A percentile compares a stretch with the other conserved stretches of the same genome.
These are phyloP conservation scores for Secale cereale DNA, from an alignment of 176 grass and related monocot species.

Conservation along the genomic window DNA sequence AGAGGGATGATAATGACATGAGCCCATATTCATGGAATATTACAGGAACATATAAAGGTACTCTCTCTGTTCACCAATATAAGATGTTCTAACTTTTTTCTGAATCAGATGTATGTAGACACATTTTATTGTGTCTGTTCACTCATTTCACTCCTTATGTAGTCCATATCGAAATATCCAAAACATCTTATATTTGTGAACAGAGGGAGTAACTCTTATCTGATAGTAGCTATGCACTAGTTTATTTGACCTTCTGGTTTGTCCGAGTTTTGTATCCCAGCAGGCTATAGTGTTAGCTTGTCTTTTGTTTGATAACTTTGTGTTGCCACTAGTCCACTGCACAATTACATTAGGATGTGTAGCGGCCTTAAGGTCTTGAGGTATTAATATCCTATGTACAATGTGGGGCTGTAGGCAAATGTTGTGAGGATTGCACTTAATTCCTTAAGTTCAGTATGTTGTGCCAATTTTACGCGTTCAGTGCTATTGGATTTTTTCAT, in stretches of 20 bases:
- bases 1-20: conserved; percentile 75
- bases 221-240: neutral
- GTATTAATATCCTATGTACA: conserved; percentile 7
- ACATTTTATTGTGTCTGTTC: too few relatives aligned
- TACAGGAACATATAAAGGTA: conserved; percentile 91
- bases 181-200: too few relatives aligned
- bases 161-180: too few relatives aligned
- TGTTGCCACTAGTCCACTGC: neutral
- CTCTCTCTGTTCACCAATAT: too few relatives aligned
- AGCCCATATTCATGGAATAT: conserved; percentile 92
- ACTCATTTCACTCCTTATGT: too few relatives aligned
- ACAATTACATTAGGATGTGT: neutral
- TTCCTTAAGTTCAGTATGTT: neutral
- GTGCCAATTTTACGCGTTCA: neutral
- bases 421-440: neutral
- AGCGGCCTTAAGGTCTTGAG: conserved; percentile 3
- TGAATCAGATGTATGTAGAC: too few relatives aligned
- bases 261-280: neutral
- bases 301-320: neutral
- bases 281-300: neutral
- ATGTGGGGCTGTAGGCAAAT: neutral
- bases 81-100: too few relatives aligned
- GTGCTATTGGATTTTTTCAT: neutral
- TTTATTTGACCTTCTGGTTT: neutral
- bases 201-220: neutral